Percentiles rank a stretch among this genome's conserved stretches.
phyloP scores from a whole-genome alignment of 495 filamentous ascomycete genomes.

The Trichoderma gamsii region DNA sequence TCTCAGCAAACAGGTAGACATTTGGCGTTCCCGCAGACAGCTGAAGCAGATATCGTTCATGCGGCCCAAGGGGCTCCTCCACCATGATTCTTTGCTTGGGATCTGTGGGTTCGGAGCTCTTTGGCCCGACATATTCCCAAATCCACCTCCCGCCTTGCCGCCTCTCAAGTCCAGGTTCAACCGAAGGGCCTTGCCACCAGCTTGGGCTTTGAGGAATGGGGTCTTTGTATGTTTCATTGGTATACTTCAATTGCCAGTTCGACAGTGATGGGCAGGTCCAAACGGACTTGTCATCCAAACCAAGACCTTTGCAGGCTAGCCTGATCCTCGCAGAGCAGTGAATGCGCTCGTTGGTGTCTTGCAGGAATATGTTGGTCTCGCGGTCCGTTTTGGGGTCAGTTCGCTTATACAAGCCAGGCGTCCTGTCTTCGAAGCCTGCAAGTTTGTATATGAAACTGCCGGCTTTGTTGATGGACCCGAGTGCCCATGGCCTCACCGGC shows the following conservation, averaged over 20 bases:
- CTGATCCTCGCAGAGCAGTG: slow-evolving; percentile 57
- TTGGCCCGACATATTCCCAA: slow-evolving; percentile 45
- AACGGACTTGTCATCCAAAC: slow-evolving; percentile 46
- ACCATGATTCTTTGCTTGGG: slow-evolving; percentile 30
- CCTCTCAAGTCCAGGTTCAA: slow-evolving; percentile 6
- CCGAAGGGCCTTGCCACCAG: slow-evolving; percentile 28
- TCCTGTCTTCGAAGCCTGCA: slow-evolving; percentile 45
- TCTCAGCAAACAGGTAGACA: slow-evolving; percentile 31
- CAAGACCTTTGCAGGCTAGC: slow-evolving; percentile 47
- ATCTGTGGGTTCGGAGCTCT: slow-evolving; percentile 29
- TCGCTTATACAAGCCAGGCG: slow-evolving; percentile 53
- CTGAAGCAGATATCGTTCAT: slow-evolving; percentile 40
- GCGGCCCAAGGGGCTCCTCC: slow-evolving; percentile 47
- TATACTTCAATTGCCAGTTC: slow-evolving; percentile 34
- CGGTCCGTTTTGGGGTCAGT: slow-evolving; percentile 45
- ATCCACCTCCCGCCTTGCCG: slow-evolving; percentile 34
- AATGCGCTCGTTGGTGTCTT: slow-evolving; percentile 58
- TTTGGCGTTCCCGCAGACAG: slow-evolving; percentile 37
- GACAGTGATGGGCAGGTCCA: slow-evolving; percentile 51
- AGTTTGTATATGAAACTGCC: slow-evolving; percentile 45
- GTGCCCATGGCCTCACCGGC: slow-evolving; percentile 51
- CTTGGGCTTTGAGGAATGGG: slow-evolving; percentile 30
- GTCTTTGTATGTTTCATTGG: slow-evolving; percentile 26
- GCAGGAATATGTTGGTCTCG: slow-evolving; percentile 39
- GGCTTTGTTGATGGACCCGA: slow-evolving; percentile 49